Evolutionary conservation across 768 basidiomycete genomes (phyloP), one percentile per base, ranked within the genome.

Genomic region (Mycena metata): DNA sequence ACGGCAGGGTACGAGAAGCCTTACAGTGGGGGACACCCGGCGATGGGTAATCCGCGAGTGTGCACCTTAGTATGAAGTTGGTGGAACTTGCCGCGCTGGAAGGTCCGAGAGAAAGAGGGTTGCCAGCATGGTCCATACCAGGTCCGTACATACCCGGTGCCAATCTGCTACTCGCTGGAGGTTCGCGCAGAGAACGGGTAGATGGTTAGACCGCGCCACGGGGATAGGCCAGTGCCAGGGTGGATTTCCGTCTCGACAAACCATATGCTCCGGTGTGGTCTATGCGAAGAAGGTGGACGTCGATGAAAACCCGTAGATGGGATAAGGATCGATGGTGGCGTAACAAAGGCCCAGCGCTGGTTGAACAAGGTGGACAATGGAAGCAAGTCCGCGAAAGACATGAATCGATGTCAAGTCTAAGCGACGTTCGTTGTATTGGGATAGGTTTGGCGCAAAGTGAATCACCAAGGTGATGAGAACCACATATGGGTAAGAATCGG

Each of bases 241-340:
- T 10, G 39, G 11, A 10, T 39, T 46, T 52, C 51, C 47, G 36
- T 47, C 46, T 33, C 46, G 42, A 36, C 54, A 50, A 39, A 24
- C 43, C 57, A 60, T 67, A 47, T 66, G 58, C 58, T 66, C 50
- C 57, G 46, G 3, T 54, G 62, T 23, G 59, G 42, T 6, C 41
- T 47, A 43, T 43, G 15, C 49, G 42, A 30, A 12, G 30, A 16
- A 19, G 41, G 43, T 23, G 46, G 45, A 46, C 46, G 36, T 36
- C 9, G n/a, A n/a, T n/a, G 24, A 46, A 66, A n/a, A 42, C 51
- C 39, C 65, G 46, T 51, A 16, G 41, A 24, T 43, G 49, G 45
- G 52, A 64, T 57, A 64, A 49, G 63, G 39, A 64, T 64, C 13
- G 24, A 30, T 57, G n/a, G 60, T 67, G 66, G 66, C 54, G 60